Evolutionary conservation across 257 asterid species (phyloP).

Genomic region (Solanum pinnatisectum): DNA sequence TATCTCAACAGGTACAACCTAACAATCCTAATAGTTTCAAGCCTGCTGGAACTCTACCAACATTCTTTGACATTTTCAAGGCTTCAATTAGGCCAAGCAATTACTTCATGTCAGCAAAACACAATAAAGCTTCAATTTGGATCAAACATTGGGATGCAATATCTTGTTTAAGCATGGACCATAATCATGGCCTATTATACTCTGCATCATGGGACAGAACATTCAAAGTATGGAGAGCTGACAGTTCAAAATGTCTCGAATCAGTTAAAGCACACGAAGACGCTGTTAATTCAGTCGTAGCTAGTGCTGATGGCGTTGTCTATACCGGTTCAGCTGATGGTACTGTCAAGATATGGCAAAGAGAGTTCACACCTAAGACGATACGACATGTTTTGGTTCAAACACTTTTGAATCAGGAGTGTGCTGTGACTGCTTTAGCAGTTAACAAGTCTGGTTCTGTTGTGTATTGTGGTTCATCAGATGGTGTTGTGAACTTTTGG

Average conservation of each 20-base stretch:
- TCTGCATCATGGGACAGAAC: constrained; percentile 22
- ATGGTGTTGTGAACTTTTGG: constrained; percentile 22
- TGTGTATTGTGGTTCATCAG: constrained; percentile 18
- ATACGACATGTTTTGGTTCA: constrained; percentile 5
- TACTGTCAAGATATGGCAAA: constrained; percentile 11
- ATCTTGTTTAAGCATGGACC: constrained; percentile 9
- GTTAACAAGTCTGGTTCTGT: background rate
- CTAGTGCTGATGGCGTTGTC: constrained; percentile 11
- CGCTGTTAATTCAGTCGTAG: constrained; percentile 12
- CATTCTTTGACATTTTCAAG: constrained; percentile 12
- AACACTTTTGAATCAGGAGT: constrained; percentile 7
- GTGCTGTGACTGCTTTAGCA: constrained; percentile 10
- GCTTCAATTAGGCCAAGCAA: constrained; percentile 10
- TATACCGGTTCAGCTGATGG: constrained; percentile 20
- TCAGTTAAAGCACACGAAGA: constrained; percentile 19
- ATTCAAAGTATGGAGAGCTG: constrained; percentile 13
- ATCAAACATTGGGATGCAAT: constrained; percentile 16
- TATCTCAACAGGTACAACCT: background rate
- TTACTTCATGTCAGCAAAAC: constrained; percentile 5
- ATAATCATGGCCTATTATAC: constrained; percentile 6
- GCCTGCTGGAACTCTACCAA: constrained; percentile 11
- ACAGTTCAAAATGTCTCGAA: constrained; percentile 11
- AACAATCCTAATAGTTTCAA: background rate
- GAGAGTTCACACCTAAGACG: constrained; percentile 6
- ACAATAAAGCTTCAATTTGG: background rate